phyloP scores from a whole-genome alignment of 805 yeast species.

The Nakazawaea ernobii region DNA sequence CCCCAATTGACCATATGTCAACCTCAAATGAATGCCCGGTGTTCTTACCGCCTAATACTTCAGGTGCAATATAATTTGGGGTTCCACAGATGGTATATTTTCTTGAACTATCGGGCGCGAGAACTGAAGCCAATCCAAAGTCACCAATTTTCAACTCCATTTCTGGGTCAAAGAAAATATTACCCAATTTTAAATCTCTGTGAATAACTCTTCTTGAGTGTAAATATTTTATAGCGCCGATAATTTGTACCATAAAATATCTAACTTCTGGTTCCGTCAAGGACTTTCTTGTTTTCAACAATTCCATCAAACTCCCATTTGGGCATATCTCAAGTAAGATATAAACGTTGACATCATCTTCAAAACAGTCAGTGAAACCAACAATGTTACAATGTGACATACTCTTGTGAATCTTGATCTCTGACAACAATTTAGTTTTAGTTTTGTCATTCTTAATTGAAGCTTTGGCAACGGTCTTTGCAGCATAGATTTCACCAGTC shows the following conservation, averaged over 20 bases:
- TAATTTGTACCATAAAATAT: slow-evolving; percentile 81
- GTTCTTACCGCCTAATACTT: slow-evolving; percentile 82
- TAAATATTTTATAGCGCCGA: slow-evolving; percentile 91
- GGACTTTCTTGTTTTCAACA: slow-evolving; percentile 77
- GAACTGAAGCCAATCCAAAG: slow-evolving; percentile 96
- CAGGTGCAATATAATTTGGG: slow-evolving; percentile 98
- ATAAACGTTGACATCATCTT: slow-evolving; percentile 91
- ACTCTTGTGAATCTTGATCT: slow-evolving; percentile 89
- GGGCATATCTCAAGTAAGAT: slow-evolving; percentile 92
- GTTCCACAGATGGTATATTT: slow-evolving; percentile 97
- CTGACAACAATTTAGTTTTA: slow-evolving; percentile 77
- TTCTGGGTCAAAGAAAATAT: slow-evolving; percentile 86
- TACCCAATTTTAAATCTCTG: slow-evolving; percentile 93
- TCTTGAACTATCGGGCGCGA: slow-evolving; percentile 64
- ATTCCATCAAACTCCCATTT: slow-evolving; percentile 89
- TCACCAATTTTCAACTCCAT: slow-evolving; percentile 97
- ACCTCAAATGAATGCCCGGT: slow-evolving; percentile 92
- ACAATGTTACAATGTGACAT: slow-evolving; percentile 88
- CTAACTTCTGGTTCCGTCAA: slow-evolving; percentile 90
- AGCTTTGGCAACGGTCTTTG: slow-evolving; percentile 95
- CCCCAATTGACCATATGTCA: slow-evolving; percentile 97
- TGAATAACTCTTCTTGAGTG: slow-evolving; percentile 91
- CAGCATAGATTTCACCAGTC: slow-evolving; percentile 83
- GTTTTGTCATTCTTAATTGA: slow-evolving; percentile 90
- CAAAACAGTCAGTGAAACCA: slow-evolving; percentile 92